Evolutionary conservation across 2,329 filamentous ascomycete genomes (phyloP), one percentile per base, ranked within the genome.

Genomic region (Fusarium coffeatum): DNA sequence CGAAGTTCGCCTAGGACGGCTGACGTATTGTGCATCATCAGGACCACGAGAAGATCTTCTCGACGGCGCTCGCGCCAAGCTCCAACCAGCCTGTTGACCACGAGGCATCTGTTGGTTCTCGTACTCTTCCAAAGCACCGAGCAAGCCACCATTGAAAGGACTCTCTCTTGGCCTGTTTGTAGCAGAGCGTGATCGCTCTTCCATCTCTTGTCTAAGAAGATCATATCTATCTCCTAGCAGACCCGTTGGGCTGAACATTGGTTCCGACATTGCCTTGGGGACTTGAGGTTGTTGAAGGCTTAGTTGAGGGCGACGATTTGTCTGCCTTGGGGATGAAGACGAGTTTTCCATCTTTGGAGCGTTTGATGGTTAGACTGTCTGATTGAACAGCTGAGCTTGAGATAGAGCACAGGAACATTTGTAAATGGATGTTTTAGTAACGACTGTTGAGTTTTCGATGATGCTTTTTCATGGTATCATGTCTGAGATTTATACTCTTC

Each of bases 181-280:
- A 1, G 13, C 2, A 4, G 7, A 10, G 1, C 5, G 23, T 3
- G 43, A 43, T 12, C 43, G 56, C 10, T 32, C 20, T 10, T 64
- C 50, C 43, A 57, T 64, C 9, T 64, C 11, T 0, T 46, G 6
- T 30, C 16, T 57, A 2, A 56, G 30, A 2, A 41, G 2, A n/a
- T 64, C 61, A 10, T 64, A 64, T 41, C 22, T 5, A 22, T 64
- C 37, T n/a, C 61, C 59, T 1, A 64, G 20, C 1, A 64, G 13
- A 0, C 61, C 61, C 0, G 37, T 46, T 4, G 61, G 43, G 3
- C 30, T 64, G 15, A 64, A 58, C 0, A 50, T 55, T 8, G 59
- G 61, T 13, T 58, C 50, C 1, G 32, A 25, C 5, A 3, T 15
- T 13, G 50, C 20, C 15, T 64, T 8, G 9, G 23, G 9, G 2